phyloP scores from a whole-genome alignment of 1,284 basidiomycete genomes.

The Porodaedalea pini region DNA sequence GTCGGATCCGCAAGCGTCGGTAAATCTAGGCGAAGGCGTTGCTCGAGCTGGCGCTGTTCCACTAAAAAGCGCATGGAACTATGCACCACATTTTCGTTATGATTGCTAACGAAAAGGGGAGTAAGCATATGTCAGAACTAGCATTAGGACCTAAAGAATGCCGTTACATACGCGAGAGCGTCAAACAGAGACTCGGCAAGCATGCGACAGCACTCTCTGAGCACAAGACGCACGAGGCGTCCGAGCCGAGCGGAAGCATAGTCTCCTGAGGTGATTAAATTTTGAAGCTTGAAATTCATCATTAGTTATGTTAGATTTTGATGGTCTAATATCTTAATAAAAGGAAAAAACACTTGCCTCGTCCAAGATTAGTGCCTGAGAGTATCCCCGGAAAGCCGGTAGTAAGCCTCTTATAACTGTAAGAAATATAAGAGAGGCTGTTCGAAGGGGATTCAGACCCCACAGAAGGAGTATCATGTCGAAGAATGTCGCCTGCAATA shows the following conservation, averaged over 20 bases:
- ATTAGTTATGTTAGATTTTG: slow-evolving; percentile 6
- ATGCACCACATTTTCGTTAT: slow-evolving; percentile 67
- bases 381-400: slow-evolving; percentile 77
- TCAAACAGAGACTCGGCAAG: slow-evolving; percentile 64
- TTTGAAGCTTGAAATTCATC: slow-evolving; percentile 50
- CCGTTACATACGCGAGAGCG: slow-evolving; percentile 58
- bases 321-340: slow-evolving; percentile 1
- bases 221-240: slow-evolving; percentile 43
- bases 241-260: slow-evolving; percentile 55
- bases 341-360: slow-evolving; percentile 49
- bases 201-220: slow-evolving; percentile 60
- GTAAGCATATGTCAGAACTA: background rate
- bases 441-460: slow-evolving; percentile 61
- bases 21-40: slow-evolving; percentile 72
- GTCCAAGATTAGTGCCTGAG: slow-evolving; percentile 77
- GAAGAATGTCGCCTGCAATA: slow-evolving; percentile 49
- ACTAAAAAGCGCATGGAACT: slow-evolving; percentile 67
- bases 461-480: slow-evolving; percentile 59
- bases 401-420: slow-evolving; percentile 69
- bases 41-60: slow-evolving; percentile 72
- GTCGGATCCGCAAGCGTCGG: slow-evolving; percentile 70
- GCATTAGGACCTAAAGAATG: slow-evolving; percentile 19
- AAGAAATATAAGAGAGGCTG: slow-evolving; percentile 59
- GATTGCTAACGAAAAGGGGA: slow-evolving; percentile 40
- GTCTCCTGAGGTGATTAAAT: slow-evolving; percentile 55